phyloP scores from a whole-genome alignment of 2,329 filamentous ascomycete genomes.

The Ophiostoma pallidulum region DNA sequence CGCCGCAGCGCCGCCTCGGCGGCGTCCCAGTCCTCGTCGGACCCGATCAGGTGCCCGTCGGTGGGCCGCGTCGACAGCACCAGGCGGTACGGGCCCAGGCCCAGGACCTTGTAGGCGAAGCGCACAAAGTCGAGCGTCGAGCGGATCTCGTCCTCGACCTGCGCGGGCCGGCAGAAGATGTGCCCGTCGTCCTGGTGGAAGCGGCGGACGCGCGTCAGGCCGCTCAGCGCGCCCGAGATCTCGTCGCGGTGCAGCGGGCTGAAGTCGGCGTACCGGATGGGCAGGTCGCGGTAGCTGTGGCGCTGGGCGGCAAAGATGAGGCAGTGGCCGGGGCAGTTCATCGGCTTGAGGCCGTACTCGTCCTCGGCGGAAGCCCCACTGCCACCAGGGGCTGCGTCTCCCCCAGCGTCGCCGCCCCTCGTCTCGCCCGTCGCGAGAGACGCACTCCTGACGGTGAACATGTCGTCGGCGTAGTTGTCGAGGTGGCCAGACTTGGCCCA shows the following conservation, averaged over 20 bases:
- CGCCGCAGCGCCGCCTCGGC: constrained; percentile 58
- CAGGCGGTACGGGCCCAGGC: constrained; percentile 63
- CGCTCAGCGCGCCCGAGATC: constrained; percentile 81
- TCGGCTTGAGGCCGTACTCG: constrained; percentile 78
- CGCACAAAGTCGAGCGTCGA: constrained; percentile 66
- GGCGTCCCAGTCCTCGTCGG: constrained; percentile 54
- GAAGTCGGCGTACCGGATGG: constrained; percentile 89
- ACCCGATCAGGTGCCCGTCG: constrained; percentile 65
- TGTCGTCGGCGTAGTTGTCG: constrained; percentile 84
- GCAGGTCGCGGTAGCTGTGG: constrained; percentile 80
- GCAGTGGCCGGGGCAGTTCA: constrained; percentile 97
- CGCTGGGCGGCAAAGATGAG: constrained; percentile 76
- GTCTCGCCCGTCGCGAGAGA: constrained; percentile 31
- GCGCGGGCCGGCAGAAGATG: constrained; percentile 68
- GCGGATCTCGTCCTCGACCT: constrained; percentile 66
- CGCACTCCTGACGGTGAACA: constrained; percentile 69
- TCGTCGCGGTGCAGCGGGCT: constrained; percentile 94
- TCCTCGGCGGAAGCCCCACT: constrained; percentile 32
- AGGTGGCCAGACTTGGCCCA: constrained; percentile 83
- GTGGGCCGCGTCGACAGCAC: constrained; percentile 69
- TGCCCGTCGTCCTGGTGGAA: constrained; percentile 97
- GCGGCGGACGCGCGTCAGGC: constrained; percentile 81
- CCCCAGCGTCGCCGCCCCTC: constrained; percentile 22
- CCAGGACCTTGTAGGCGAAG: constrained; percentile 60
- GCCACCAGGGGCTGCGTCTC: neutral